Conservation (phyloP, 352 stramenopile species). For the Pythium monospermum region DNA sequence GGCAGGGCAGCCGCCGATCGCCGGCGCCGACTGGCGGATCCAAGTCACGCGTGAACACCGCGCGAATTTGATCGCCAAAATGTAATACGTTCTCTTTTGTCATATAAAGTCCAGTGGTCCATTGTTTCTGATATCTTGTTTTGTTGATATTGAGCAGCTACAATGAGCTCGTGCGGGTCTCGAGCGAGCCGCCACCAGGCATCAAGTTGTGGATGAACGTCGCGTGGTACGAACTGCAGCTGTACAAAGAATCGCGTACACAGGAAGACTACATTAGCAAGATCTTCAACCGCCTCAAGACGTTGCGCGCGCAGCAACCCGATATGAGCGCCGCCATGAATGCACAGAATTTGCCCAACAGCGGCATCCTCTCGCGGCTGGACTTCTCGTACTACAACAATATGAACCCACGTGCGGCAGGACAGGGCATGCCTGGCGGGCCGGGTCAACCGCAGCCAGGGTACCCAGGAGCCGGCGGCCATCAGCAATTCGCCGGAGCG, state of each 20-base stretch:
- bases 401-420: slow-evolving; percentile 34
- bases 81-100: slow-evolving; percentile 52
- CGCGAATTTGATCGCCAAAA: slow-evolving; percentile 81
- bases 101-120: background rate
- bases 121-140: background rate
- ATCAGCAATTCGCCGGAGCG: slow-evolving; percentile 36
- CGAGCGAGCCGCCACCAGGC: slow-evolving; percentile 63
- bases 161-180: slow-evolving; percentile 81
- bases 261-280: slow-evolving; percentile 87
- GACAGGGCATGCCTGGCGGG: slow-evolving; percentile 14
- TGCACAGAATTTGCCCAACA: slow-evolving; percentile 55
- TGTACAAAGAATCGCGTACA: slow-evolving; percentile 80
- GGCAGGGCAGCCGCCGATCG: slow-evolving; percentile 20
- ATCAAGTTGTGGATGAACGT: slow-evolving; percentile 89
- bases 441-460: slow-evolving; percentile 26
- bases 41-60: slow-evolving; percentile 78
- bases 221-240: slow-evolving; percentile 77
- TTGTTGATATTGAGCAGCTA: slow-evolving; percentile 32
- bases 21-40: slow-evolving; percentile 67
- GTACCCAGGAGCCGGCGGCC: slow-evolving; percentile 33
- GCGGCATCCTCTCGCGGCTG: slow-evolving; percentile 63
- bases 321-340: slow-evolving; percentile 71
- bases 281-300: slow-evolving; percentile 82
- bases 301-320: slow-evolving; percentile 60
- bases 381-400: slow-evolving; percentile 79